Base-by-base conservation (phyloP, 2,329 filamentous ascomycete genomes). In the Botrytis galanthina region DNA sequence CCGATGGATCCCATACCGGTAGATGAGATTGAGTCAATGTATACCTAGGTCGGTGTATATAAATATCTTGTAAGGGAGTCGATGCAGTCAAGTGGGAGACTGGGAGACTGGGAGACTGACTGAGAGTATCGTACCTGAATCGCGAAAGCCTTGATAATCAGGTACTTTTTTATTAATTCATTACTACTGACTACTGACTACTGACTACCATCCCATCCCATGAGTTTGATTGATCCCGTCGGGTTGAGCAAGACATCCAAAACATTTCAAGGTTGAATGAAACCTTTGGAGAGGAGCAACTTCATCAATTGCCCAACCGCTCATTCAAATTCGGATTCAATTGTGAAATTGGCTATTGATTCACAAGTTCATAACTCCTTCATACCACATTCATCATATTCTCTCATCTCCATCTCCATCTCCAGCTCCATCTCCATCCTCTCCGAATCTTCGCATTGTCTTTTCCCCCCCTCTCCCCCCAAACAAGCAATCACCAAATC, bases 331-430 rank as follows among this genome's bases (percentile, higher is more conserved):
- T 57, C 51, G 51, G n/a, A 32, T 57, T 29, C 51, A 29, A 57
- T 57, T 66, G 42, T 66, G 63, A 66, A 66, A 66, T 66, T 48
- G 63, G 63, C 63, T 48, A 48, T 48, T 48, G 62, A 66, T 66
- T 66, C 62, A 66, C 62, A 48, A 66, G 5, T 62, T 37, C 32
- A 35, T 14, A 37, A 35, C 35, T 61, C 10, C 18, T 37, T 37
- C 32, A 61, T 16, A 32, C 39, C 22, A 29, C 14, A 64, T 46
- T 26, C 62, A 64, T 64, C 62, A 64, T 48, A 35, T 62, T 39
- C 60, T 39, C 22, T 48, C 42, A 6, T 66, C 62, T 35, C 62
- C 37, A 39, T n/a, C n/a, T n/a, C n/a, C n/a, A 39, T 39, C 37
- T 37, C 37, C 37, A 9, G n/a, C n/a, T n/a, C n/a, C n/a, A 37